Conservation (phyloP, 768 basidiomycete genomes). For the Tylopilus plumbeoviolaceoides region DNA sequence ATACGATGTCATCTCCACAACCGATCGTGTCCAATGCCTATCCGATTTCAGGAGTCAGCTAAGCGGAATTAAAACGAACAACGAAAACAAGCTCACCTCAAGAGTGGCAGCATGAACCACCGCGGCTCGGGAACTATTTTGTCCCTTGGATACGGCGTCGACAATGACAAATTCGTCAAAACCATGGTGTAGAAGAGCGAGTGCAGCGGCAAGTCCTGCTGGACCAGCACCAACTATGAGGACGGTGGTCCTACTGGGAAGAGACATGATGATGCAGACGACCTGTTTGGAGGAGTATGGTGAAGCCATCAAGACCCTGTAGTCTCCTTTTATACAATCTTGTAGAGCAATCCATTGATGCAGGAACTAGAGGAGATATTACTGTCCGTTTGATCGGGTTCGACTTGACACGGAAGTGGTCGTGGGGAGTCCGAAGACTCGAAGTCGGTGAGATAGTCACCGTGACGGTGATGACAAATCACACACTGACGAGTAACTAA, state of each 20-base stretch:
- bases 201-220: slow-evolving; percentile 42
- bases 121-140: slow-evolving; percentile 41
- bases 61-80: slow-evolving; percentile 9
- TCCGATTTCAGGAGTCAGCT: slow-evolving; percentile 24
- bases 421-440: too few species aligned
- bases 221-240: slow-evolving; percentile 52
- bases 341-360: neutral
- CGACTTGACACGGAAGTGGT: too few species aligned
- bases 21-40: slow-evolving; percentile 46
- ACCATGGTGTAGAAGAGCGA: slow-evolving; percentile 41
- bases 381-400: too few species aligned
- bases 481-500: too few species aligned
- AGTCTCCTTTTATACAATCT: slow-evolving; percentile 1
- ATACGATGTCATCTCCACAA: slow-evolving; percentile 36
- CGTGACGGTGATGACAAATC: too few species aligned
- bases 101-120: slow-evolving; percentile 50
- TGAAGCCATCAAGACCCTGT: neutral
- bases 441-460: too few species aligned
- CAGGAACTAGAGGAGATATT: neutral
- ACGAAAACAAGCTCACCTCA: slow-evolving; percentile 35
- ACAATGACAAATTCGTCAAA: slow-evolving; percentile 42
- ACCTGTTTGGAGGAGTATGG: neutral
- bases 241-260: slow-evolving; percentile 37
- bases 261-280: slow-evolving; percentile 12
- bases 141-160: slow-evolving; percentile 33